Conservation (phyloP, 2,329 filamentous ascomycete genomes). For the Aspergillus amoenus region DNA sequence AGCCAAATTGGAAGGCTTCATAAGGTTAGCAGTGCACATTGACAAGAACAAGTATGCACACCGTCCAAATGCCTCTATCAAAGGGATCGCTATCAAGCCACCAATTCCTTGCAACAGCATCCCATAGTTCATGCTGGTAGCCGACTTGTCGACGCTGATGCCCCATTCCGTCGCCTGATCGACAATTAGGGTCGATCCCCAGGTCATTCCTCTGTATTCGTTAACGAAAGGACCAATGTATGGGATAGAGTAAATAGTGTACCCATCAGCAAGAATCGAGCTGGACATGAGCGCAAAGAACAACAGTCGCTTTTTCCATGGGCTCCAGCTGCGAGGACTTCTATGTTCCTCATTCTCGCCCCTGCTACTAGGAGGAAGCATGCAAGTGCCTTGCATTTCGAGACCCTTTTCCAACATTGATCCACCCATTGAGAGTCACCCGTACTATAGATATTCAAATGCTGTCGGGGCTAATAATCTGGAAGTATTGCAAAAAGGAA, state of each 20-base stretch:
- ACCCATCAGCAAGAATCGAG: slow-evolving; percentile 38
- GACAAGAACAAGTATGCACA: slow-evolving; percentile 17
- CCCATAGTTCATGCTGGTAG: slow-evolving; percentile 42
- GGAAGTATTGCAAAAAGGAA: too few species aligned
- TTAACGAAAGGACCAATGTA: not conserved
- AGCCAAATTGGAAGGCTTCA: slow-evolving; percentile 42
- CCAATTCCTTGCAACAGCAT: slow-evolving; percentile 41
- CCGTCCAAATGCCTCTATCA: slow-evolving; percentile 44
- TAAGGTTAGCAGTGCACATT: not conserved
- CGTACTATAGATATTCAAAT: too few species aligned
- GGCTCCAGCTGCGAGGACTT: slow-evolving; percentile 31
- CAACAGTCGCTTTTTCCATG: slow-evolving; percentile 30
- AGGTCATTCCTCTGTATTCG: slow-evolving; percentile 37
- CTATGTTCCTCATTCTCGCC: slow-evolving; percentile 12
- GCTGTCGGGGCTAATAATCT: not conserved
- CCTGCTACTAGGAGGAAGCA: not conserved
- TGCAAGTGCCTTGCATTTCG: not conserved
- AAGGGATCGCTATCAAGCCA: slow-evolving; percentile 38
- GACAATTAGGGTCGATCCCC: slow-evolving; percentile 41
- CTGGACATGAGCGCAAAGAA: slow-evolving; percentile 37
- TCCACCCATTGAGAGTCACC: too few species aligned
- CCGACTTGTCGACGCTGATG: slow-evolving; percentile 31
- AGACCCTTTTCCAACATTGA: not conserved
- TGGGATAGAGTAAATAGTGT: slow-evolving; percentile 1
- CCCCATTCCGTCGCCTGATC: slow-evolving; percentile 39